These are phyloP conservation scores for Lepidium sativum DNA, from an alignment of 345 rosid species.

Conservation along the genomic window DNA sequence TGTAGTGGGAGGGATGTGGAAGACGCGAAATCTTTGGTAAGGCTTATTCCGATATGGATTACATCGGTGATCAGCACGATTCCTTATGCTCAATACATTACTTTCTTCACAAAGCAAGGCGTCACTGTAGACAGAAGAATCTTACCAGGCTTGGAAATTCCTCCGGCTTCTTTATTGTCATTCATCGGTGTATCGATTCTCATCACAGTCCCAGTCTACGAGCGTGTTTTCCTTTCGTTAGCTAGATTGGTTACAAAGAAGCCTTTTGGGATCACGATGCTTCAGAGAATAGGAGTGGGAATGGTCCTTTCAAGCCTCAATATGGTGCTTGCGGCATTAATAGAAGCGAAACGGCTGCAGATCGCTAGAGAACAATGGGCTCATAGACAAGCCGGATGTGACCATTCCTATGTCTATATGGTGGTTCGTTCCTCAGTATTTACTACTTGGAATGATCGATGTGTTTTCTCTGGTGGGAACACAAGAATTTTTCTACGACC, in stretches of 20 bases:
- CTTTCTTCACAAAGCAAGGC: constrained; percentile 77
- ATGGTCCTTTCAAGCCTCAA: constrained; percentile 17
- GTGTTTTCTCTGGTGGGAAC: constrained; percentile 18
- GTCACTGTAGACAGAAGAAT: constrained; percentile 45
- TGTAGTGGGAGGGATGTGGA: constrained; percentile 65
- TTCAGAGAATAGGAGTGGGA: constrained; percentile 25
- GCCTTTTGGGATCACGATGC: constrained; percentile 28
- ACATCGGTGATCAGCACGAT: constrained; percentile 51
- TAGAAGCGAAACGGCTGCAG: constrained; percentile 15
- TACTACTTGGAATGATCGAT: constrained; percentile 20
- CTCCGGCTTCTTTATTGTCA: constrained; percentile 61
- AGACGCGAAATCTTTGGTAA: constrained; percentile 57
- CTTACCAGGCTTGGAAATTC: constrained; percentile 41
- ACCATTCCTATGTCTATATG: constrained; percentile 26
- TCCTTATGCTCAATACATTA: constrained; percentile 44
- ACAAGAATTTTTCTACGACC: constrained; percentile 27
- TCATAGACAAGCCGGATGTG: background rate
- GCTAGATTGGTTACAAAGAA: constrained; percentile 33
- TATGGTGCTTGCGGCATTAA: constrained; percentile 18
- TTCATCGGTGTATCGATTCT: constrained; percentile 55
- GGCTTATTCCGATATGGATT: constrained; percentile 69
- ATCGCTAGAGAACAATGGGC: constrained; percentile 1
- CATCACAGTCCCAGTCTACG: constrained; percentile 44
- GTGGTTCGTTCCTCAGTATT: constrained; percentile 34
- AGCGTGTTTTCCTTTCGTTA: constrained; percentile 31